Percentiles rank a stretch among this genome's conserved stretches.
These are phyloP conservation scores for Phlegmacium glaucopus DNA, from an alignment of 768 basidiomycete genomes.

Conservation along the genomic window DNA sequence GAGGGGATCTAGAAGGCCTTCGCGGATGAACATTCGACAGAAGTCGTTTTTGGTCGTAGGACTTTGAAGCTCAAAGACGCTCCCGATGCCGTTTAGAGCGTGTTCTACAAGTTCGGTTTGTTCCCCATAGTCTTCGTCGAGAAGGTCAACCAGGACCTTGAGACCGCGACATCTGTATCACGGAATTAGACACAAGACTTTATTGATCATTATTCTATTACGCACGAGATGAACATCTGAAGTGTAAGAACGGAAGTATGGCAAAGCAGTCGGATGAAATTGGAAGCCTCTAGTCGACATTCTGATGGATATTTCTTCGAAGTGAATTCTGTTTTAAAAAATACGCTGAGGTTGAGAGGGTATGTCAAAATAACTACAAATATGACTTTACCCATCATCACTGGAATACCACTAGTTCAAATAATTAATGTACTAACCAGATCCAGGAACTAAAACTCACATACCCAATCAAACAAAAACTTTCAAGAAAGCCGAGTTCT, in stretches of 20 bases:
- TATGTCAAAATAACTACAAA: background rate
- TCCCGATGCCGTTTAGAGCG: constrained; percentile 91
- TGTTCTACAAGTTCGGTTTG: constrained; percentile 90
- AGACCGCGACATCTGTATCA: constrained; percentile 82
- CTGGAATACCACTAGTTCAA: constrained; percentile 76
- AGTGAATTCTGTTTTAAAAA: constrained; percentile 64
- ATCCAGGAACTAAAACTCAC: constrained; percentile 13
- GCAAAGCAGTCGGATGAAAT: constrained; percentile 90
- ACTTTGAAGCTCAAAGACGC: constrained; percentile 93
- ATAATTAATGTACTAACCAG: constrained; percentile 6
- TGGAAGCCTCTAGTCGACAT: constrained; percentile 92
- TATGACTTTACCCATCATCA: constrained; percentile 77
- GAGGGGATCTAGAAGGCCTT: constrained; percentile 90
- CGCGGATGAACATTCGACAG: constrained; percentile 96
- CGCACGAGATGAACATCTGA: constrained; percentile 98
- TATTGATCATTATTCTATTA: constrained; percentile 15
- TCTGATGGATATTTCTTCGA: constrained; percentile 93
- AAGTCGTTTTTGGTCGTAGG: constrained; percentile 98
- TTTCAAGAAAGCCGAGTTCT: constrained; percentile 86
- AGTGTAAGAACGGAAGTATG: constrained; percentile 90
- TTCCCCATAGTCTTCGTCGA: constrained; percentile 94
- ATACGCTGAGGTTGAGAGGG: background rate
- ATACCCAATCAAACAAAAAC: constrained; percentile 89
- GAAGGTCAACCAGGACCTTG: constrained; percentile 89
- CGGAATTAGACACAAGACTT: background rate